These are phyloP conservation scores for Paragyromitra xinjiangensis DNA, from an alignment of 495 filamentous ascomycete species.

Conservation along the genomic window DNA sequence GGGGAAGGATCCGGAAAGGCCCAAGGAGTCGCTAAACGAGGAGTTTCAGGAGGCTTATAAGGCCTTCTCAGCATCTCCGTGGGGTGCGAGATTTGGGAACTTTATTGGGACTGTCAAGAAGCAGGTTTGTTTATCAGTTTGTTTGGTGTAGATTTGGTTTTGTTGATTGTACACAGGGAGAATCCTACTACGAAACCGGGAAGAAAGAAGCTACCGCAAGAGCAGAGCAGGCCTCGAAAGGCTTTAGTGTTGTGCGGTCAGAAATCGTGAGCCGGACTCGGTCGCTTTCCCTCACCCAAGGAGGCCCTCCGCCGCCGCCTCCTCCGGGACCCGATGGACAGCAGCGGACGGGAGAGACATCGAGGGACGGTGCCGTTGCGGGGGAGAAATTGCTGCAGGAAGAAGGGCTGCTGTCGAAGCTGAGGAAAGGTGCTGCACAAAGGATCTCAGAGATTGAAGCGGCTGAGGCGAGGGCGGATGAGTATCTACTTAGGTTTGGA, in stretches of 20 bases:
- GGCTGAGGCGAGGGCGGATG: slow-evolving; percentile 97
- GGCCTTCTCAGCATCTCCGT: slow-evolving; percentile 86
- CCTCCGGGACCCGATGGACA: slow-evolving; percentile 45
- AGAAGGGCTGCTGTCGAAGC: slow-evolving; percentile 70
- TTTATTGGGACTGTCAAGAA: slow-evolving; percentile 91
- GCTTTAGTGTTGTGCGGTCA: slow-evolving; percentile 76
- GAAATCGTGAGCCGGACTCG: slow-evolving; percentile 76
- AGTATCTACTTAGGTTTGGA: slow-evolving; percentile 92
- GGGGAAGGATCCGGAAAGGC: slow-evolving; percentile 63
- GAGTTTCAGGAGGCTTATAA: slow-evolving; percentile 96
- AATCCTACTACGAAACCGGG: slow-evolving; percentile 84
- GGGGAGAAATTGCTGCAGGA: slow-evolving; percentile 54
- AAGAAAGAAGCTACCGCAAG: slow-evolving; percentile 80
- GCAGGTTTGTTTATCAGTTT: slow-evolving; percentile 64
- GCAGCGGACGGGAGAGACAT: slow-evolving; percentile 59
- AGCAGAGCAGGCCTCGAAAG: slow-evolving; percentile 81
- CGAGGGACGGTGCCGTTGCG: slow-evolving; percentile 56
- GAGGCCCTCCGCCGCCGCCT: slow-evolving; percentile 49
- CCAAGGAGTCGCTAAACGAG: slow-evolving; percentile 73
- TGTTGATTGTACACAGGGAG: slow-evolving; percentile 66
- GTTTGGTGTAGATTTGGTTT: neutral
- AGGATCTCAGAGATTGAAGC: slow-evolving; percentile 89
- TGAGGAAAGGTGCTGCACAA: slow-evolving; percentile 81
- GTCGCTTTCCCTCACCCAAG: slow-evolving; percentile 72
- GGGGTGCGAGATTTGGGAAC: slow-evolving; percentile 87